phyloP scores from a whole-genome alignment of 208 protist species.

The Trypanosoma caninum region DNA sequence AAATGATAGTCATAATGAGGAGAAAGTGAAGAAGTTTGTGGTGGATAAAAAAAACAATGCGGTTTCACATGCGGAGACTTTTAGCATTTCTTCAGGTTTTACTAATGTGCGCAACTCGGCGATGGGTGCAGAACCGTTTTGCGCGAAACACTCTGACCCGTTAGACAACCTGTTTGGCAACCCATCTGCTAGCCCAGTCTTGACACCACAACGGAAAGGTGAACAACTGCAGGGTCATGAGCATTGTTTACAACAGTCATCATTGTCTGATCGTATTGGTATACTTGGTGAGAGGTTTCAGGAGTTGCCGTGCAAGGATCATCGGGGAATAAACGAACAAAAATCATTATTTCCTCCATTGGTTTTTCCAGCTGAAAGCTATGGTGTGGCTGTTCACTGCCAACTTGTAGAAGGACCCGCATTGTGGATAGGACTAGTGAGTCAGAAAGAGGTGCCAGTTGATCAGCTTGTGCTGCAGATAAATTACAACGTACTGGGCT shows the following conservation, averaged over 20 bases:
- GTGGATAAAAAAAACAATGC: not conserved
- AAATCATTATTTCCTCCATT: constrained; percentile 13
- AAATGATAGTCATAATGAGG: too few relatives aligned
- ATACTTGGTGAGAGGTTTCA: not conserved
- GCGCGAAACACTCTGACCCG: constrained; percentile 28
- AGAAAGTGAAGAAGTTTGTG: too few relatives aligned
- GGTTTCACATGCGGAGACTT: not conserved
- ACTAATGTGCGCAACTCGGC: not conserved
- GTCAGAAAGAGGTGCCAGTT: constrained; percentile 11
- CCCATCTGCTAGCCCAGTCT: constrained; percentile 2
- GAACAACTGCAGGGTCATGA: not conserved
- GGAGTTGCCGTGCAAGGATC: not conserved
- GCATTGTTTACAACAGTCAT: too few relatives aligned
- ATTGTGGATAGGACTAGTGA: constrained; percentile 24
- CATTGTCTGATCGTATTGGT: not conserved
- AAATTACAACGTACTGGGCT: constrained; percentile 25
- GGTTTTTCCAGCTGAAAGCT: constrained; percentile 7
- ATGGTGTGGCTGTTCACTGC: constrained; percentile 12
- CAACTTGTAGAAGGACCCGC: constrained; percentile 18
- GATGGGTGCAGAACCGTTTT: not conserved
- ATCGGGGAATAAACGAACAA: not conserved
- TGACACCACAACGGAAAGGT: not conserved
- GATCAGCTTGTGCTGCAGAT: constrained; percentile 24
- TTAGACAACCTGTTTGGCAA: constrained; percentile 42
- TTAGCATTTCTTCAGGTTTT: not conserved